Evolutionary conservation across 495 filamentous ascomycete genomes (phyloP), one percentile per base, ranked within the genome.

Genomic region (Penicillium fimorum): DNA sequence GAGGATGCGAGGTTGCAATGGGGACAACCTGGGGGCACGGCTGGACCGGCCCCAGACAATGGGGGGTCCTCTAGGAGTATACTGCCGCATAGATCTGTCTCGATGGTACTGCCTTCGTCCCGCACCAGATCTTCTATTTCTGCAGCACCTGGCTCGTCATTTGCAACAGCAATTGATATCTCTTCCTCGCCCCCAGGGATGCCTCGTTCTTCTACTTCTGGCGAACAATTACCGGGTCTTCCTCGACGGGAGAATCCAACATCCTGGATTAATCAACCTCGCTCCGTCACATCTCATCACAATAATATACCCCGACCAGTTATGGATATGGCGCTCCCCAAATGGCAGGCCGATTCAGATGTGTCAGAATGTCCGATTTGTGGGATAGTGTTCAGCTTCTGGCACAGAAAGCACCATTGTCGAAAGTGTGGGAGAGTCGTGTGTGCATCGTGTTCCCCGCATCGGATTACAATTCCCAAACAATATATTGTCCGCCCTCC

Each of bases 361-460:
- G 90, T 87, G 17, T 82, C 82, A 0, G 76, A 80, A 38, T 97
- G 92, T 70, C 90, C 91, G 1, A 96, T 96, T 40, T 97, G 92
- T 59, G 69, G 70, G 29, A 84, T 77, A 4, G 77, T 80, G 17
- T 97, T 97, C 63, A 88, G 80, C 63, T 91, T 96, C 62, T 96
- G 89, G 80, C 84, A 90, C 67, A 80, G 92, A 50, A 94, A 93
- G 65, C 92, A 97, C 69, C 92, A 97, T 67, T 97, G 92, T 73
- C 91, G 92, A 50, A 97, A 96, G 77, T 98, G 94, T 70, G 94
- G 94, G 7, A 82, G 92, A 29, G 95, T 98, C 1, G 95, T 98
- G 13, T 98, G 94, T 69, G 83, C 87, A 50, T 74, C 82, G 17
- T 98, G 94, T 72, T 97, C 95, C 4, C 94, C 95, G 5, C 93